Percentiles rank a stretch among this genome's conserved stretches.
These are phyloP conservation scores for Trichoderma reesei DNA, from an alignment of 495 filamentous ascomycete genomes.

Conservation along the genomic window DNA sequence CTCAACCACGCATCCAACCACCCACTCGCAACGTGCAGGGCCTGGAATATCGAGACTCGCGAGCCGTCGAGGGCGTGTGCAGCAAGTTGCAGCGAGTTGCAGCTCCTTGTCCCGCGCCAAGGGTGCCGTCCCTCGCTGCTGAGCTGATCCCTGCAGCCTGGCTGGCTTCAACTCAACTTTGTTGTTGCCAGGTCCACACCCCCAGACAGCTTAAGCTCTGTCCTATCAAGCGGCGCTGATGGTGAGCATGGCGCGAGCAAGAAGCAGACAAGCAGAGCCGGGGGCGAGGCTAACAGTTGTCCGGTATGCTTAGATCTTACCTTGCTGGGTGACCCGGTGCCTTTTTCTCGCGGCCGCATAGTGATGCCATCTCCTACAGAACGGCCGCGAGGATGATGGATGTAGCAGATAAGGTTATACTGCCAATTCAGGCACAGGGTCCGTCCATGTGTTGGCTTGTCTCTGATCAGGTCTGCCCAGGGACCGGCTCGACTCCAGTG, in stretches of 20 bases:
- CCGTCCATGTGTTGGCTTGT: too few species aligned
- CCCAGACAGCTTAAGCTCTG: background rate
- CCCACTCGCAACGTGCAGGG: background rate
- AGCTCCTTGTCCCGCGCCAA: background rate
- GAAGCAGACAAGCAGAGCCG: background rate
- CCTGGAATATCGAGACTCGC: background rate
- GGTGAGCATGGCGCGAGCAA: background rate
- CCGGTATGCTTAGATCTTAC: constrained; percentile 2
- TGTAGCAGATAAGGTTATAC: background rate
- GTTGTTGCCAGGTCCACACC: background rate
- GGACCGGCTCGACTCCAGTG: background rate
- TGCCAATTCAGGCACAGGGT: too few species aligned
- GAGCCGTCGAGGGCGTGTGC: background rate
- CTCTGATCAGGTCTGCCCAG: too few species aligned
- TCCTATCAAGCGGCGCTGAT: background rate
- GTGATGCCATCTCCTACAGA: background rate
- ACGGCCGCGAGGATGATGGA: background rate
- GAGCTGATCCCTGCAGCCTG: background rate
- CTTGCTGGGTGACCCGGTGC: background rate
- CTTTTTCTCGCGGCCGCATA: background rate
- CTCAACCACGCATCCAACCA: too few species aligned
- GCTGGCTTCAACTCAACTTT: too few species aligned
- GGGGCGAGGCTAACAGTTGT: background rate
- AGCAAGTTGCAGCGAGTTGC: too few species aligned
- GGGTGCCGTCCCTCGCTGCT: background rate